These are phyloP conservation scores for Elsinoe batatas DNA, from an alignment of 2,329 filamentous ascomycete species.

Conservation along the genomic window DNA sequence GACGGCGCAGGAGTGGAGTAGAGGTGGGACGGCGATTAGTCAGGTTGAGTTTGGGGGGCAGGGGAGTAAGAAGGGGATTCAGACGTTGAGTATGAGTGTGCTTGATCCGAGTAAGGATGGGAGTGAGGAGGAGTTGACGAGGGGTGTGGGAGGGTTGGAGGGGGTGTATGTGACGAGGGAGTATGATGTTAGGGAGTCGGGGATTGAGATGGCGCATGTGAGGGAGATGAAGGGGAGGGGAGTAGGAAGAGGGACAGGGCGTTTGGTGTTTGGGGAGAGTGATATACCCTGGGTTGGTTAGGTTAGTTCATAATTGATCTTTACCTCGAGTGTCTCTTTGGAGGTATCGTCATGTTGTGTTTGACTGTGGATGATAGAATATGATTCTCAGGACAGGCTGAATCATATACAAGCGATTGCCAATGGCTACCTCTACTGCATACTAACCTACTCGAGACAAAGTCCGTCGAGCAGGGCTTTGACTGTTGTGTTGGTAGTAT, in stretches of 20 bases:
- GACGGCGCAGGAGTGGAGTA: neutral
- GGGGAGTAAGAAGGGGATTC: slow-evolving; percentile 2
- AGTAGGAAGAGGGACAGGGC: neutral
- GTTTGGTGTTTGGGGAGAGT: neutral
- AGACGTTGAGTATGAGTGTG: slow-evolving; percentile 8
- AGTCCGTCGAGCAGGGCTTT: no score
- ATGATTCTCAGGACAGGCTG: no score
- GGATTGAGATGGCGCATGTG: neutral
- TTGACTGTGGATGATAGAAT: no score
- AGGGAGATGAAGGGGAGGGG: neutral
- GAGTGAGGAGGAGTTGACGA: slow-evolving; percentile 2
- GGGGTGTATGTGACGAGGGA: slow-evolving; percentile 2
- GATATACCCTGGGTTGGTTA: neutral
- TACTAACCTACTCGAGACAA: no score
- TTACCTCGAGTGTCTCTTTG: no score
- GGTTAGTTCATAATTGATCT: neutral
- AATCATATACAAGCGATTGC: no score
- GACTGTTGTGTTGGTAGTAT: no score
- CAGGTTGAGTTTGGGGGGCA: neutral
- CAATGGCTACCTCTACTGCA: no score
- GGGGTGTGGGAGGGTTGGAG: slow-evolving; percentile 1
- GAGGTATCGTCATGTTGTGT: no score
- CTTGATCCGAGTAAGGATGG: slow-evolving; percentile 7
- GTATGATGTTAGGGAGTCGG: slow-evolving; percentile 7
- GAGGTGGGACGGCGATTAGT: neutral